phyloP scores from a whole-genome alignment of 768 basidiomycete species.

The Trichaptum fuscoviolaceum region DNA sequence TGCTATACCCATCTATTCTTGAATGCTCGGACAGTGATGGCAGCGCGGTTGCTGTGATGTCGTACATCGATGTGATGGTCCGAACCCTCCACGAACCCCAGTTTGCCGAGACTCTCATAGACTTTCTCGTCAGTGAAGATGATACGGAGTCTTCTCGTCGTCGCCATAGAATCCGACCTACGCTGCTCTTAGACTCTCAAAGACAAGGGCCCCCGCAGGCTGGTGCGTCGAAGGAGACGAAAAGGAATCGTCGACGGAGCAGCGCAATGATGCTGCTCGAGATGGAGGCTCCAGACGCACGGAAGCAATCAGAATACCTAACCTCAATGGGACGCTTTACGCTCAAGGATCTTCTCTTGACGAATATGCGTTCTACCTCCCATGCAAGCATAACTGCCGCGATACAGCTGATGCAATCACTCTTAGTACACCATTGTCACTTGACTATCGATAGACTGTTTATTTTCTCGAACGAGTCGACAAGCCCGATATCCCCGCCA shows the following conservation, averaged over 20 bases:
- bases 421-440: slow-evolving; percentile 65
- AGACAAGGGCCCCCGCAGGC: slow-evolving; percentile 27
- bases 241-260: slow-evolving; percentile 64
- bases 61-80: slow-evolving; percentile 88
- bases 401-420: slow-evolving; percentile 72
- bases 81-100: slow-evolving; percentile 64
- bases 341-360: slow-evolving; percentile 79
- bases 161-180: slow-evolving; percentile 34
- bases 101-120: slow-evolving; percentile 65
- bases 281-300: slow-evolving; percentile 71
- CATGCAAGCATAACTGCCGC: slow-evolving; percentile 69
- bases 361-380: slow-evolving; percentile 67
- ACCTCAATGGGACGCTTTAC: slow-evolving; percentile 87
- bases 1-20: slow-evolving; percentile 87
- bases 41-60: slow-evolving; percentile 94
- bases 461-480: slow-evolving; percentile 65
- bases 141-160: slow-evolving; percentile 58
- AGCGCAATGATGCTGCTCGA: slow-evolving; percentile 90
- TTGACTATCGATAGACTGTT: slow-evolving; percentile 64
- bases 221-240: slow-evolving; percentile 37
- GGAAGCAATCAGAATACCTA: slow-evolving; percentile 74
- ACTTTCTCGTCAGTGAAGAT: slow-evolving; percentile 82
- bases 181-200: slow-evolving; percentile 23
- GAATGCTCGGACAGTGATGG: slow-evolving; percentile 92
- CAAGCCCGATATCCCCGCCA: slow-evolving; percentile 55